A percentile compares a stretch with the other conserved stretches of the same genome.
phyloP scores from a whole-genome alignment of 345 rosid species.

The Psidium friedrichsthalianum region DNA sequence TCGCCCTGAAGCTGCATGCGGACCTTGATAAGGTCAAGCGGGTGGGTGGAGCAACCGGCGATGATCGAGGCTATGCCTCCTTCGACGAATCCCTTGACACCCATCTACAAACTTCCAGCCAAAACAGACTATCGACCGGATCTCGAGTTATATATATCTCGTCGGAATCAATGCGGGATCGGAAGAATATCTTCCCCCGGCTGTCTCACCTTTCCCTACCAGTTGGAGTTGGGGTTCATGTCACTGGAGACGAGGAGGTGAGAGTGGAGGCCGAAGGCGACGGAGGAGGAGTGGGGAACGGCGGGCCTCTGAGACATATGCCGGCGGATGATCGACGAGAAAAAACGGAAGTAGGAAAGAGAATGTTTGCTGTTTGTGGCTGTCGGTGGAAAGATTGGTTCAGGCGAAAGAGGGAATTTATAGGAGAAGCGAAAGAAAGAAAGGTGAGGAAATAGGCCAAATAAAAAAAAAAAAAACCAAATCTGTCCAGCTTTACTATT shows the following conservation, averaged over 20 bases:
- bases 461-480: neutral
- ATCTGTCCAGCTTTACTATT: neutral
- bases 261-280: slow-evolving; percentile 58
- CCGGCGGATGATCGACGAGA: neutral
- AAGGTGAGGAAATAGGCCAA: neutral
- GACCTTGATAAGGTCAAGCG: slow-evolving; percentile 79
- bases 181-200: neutral
- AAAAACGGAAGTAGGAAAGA: neutral
- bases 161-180: neutral
- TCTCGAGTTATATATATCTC: neutral
- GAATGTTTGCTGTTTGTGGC: neutral
- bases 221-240: slow-evolving; percentile 42
- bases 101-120: slow-evolving; percentile 20
- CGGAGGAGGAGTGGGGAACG: slow-evolving; percentile 63
- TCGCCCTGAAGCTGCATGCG: slow-evolving; percentile 91
- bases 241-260: slow-evolving; percentile 66
- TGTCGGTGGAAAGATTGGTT: neutral
- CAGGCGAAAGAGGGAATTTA: neutral
- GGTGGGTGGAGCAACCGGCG: slow-evolving; percentile 79
- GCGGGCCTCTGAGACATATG: slow-evolving; percentile 70
- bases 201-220: slow-evolving; percentile 3
- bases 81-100: slow-evolving; percentile 73
- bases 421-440: neutral
- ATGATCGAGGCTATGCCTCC: slow-evolving; percentile 82
- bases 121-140: neutral